Evolutionary conservation across 805 yeast species (phyloP).

Genomic region (Cyberlindnera misumaiensis): DNA sequence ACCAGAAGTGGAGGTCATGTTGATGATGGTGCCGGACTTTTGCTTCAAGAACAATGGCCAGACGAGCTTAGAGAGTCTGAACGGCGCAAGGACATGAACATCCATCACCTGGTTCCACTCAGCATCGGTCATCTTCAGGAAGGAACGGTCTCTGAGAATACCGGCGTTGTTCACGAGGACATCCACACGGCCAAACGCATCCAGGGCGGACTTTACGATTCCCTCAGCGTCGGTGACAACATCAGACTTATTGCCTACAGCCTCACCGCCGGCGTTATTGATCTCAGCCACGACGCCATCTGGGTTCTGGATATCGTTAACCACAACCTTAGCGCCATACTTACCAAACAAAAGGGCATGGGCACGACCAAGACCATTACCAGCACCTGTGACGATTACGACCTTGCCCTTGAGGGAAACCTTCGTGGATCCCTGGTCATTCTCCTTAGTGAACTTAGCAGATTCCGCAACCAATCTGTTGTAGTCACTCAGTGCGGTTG

Average conservation of each 20-base stretch:
- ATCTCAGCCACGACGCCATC: constrained; percentile 69
- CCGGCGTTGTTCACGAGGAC: constrained; percentile 92
- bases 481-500: constrained; percentile 68
- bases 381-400: constrained; percentile 91
- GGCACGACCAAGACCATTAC: constrained; percentile 88
- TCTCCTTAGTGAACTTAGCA: constrained; percentile 39
- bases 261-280: constrained; percentile 62
- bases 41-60: constrained; percentile 87
- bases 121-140: constrained; percentile 72
- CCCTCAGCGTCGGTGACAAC: constrained; percentile 69
- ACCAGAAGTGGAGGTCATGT: constrained; percentile 93
- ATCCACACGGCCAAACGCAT: constrained; percentile 76
- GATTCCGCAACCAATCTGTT: constrained; percentile 47
- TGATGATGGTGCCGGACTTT: constrained; percentile 74
- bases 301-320: constrained; percentile 83
- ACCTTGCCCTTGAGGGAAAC: constrained; percentile 75
- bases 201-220: constrained; percentile 71
- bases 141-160: constrained; percentile 82
- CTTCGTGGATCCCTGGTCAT: constrained; percentile 49
- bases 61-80: constrained; percentile 74
- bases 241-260: constrained; percentile 78
- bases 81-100: constrained; percentile 81
- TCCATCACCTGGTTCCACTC: constrained; percentile 79
- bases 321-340: constrained; percentile 93
- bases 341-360: constrained; percentile 81